Evolutionary conservation across 306 rosid genomes (phyloP), one percentile per base, ranked within the genome.

Genomic region (Rosa chinensis): DNA sequence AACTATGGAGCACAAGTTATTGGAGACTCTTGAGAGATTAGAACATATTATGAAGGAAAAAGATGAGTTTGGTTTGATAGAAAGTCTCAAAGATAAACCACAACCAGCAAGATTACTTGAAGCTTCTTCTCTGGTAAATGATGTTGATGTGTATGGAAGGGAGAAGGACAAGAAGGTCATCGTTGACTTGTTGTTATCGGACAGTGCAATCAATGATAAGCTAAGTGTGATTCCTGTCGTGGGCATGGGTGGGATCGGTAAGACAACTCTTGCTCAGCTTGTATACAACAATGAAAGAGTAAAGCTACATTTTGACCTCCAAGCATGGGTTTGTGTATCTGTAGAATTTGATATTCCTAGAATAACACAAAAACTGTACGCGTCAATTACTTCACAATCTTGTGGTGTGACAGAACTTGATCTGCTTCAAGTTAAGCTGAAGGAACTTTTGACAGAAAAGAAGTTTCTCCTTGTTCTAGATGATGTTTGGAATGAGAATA

Each of bases 381-480:
- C 59, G 21, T 40, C 48, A 3, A 8, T 72, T 10, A 79, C 73
- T 62, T 61, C 52, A 37, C 28, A 49, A 17, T 47, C 67, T 45
- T 63, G 72, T 62, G 14, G 42, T 35, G 23, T 42, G 16, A 39
- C 39, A 18, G 78, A 79, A 4, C 52, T 39, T 32, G 25, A 72
- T 48, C 43, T 35, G 21, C 70, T 64, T 32, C 70, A 64, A 32
- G 44, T 35, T 11, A 64, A 64, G 16, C 70, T 79, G 66, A 72
- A 72, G 66, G 42, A 48, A 8, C 14, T 39, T 12, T 62, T 79
- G 73, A 49, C 2, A 59, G 47, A 58, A 25, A 79, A 49, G 43
- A 79, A 48, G 40, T 79, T 79, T 61, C 48, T 79, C 3, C n/a
- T 43, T 32, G 85, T 82, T 49, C 69, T 75, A 5, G 80, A 81